A percentile compares a stretch with the other conserved stretches of the same genome.
Evolutionary conservation across 768 basidiomycete species (phyloP).

Genomic region (Trametes cingulata): DNA sequence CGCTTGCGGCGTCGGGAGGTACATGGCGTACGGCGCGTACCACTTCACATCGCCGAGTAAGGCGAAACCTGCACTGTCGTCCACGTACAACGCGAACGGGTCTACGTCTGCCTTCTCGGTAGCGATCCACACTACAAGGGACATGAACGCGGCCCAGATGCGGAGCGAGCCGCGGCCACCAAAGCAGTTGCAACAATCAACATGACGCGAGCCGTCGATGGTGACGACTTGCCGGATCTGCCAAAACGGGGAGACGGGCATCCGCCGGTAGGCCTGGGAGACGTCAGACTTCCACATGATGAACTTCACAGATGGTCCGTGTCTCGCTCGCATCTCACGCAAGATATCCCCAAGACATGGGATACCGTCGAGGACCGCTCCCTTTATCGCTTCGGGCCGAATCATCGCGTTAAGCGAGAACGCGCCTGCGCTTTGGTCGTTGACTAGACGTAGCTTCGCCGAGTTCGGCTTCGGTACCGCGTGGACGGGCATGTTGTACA

Average conservation of each 20-base stretch:
- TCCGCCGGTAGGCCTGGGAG: constrained; percentile 25
- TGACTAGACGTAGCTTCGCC: constrained; percentile 39
- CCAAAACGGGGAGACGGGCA: constrained; percentile 32
- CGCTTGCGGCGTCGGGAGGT: constrained; percentile 36
- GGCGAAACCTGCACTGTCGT: constrained; percentile 36
- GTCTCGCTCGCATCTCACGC: background rate
- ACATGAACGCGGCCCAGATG: constrained; percentile 31
- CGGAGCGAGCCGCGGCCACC: constrained; percentile 31
- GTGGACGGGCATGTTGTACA: constrained; percentile 42
- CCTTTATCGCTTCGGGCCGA: background rate
- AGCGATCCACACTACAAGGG: constrained; percentile 41
- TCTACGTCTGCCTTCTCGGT: constrained; percentile 18
- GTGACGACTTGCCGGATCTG: constrained; percentile 38
- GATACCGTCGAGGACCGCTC: constrained; percentile 9
- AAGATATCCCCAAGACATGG: constrained; percentile 10
- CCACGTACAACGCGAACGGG: constrained; percentile 34
- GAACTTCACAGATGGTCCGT: background rate
- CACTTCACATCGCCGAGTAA: constrained; percentile 19
- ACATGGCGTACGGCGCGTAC: constrained; percentile 35
- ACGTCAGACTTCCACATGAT: constrained; percentile 29
- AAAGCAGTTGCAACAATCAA: constrained; percentile 39
- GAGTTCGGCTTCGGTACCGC: constrained; percentile 40
- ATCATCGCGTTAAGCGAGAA: constrained; percentile 37
- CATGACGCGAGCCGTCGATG: constrained; percentile 29
- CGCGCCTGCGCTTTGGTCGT: constrained; percentile 39